Conservation (phyloP, 179 eudicot species). For the Sideroxylon spinosum region DNA sequence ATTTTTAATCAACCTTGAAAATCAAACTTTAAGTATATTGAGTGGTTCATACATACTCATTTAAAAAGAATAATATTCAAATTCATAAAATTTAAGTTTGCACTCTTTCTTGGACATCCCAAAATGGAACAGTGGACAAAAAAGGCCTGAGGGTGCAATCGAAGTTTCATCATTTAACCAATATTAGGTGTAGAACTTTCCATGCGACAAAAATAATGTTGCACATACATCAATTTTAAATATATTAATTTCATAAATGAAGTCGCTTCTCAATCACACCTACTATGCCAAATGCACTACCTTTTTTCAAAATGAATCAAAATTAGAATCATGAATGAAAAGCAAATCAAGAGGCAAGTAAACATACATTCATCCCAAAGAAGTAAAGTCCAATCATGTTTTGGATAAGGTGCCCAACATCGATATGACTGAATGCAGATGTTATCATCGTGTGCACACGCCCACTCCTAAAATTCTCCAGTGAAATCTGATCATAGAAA, state of each 20-base stretch:
- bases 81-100: too few species aligned
- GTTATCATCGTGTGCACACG: conserved; percentile 75
- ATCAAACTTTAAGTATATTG: too few species aligned
- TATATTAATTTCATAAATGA: not conserved
- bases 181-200: not conserved
- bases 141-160: not conserved
- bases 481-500: conserved; percentile 51
- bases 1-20: too few species aligned
- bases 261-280: not conserved
- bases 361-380: conserved; percentile 66
- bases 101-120: too few species aligned
- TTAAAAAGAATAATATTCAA: too few species aligned
- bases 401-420: conserved; percentile 48
- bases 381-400: conserved; percentile 92
- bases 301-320: not conserved
- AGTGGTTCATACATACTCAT: too few species aligned
- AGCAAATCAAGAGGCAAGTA: conserved; percentile 3
- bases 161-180: not conserved
- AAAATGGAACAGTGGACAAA: too few species aligned
- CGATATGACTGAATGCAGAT: conserved; percentile 75
- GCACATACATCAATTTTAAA: not conserved
- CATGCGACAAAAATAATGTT: not conserved
- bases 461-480: conserved; percentile 73
- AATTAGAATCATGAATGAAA: not conserved
- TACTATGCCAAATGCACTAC: not conserved